Base-by-base conservation (phyloP, 805 yeast species). In the Kockiozyma suomiensis region DNA sequence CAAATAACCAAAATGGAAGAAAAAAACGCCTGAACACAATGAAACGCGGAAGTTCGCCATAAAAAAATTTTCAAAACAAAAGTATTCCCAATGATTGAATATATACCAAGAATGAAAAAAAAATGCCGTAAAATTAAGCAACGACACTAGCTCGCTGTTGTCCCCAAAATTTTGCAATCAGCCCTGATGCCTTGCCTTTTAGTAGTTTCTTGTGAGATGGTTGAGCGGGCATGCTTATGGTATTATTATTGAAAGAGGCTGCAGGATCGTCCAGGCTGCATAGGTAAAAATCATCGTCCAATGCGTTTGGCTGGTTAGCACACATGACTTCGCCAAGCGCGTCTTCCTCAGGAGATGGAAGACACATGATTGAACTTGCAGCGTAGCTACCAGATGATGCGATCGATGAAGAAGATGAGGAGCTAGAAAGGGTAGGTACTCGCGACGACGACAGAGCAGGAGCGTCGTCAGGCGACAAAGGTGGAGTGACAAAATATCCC, bases 161-260 rank as follows among this genome's bases (percentile, higher is more conserved):
- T 5, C 65, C 62, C 64, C 58, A 60, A 19, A 62, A 62, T 58
- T 60, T 62, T 13, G 66, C 66, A 51, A 62, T 61, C 28, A 62
- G 35, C 23, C 63, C 66, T 7, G 66, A 47, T 7, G 66, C 66
- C 45, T 47, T 54, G 30, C 56, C 55, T 26, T 45, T 51, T 15
- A 54, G 54, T 43, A 53, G 7, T 23, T 35, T 37, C 55, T 61
- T 61, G 21, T 52, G 54, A 15, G 59, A 46, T 10, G 17, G 32
- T 13, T 54, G 45, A 17, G 42, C 42, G 23, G 25, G 25, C n/a
- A 50, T 13, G 6, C 19, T 33, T 32, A 30, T 17, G 25, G 38
- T 13, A 17, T 45, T 35, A 17, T 15, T 13, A 40, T 8, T 30
- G 48, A 7, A 6, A 17, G 47, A 6, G 23, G 55, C 55, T 30